A percentile compares a stretch with the other conserved stretches of the same genome.
Evolutionary conservation across 805 yeast genomes (phyloP).

Genomic region (Ogataea ramenticola): DNA sequence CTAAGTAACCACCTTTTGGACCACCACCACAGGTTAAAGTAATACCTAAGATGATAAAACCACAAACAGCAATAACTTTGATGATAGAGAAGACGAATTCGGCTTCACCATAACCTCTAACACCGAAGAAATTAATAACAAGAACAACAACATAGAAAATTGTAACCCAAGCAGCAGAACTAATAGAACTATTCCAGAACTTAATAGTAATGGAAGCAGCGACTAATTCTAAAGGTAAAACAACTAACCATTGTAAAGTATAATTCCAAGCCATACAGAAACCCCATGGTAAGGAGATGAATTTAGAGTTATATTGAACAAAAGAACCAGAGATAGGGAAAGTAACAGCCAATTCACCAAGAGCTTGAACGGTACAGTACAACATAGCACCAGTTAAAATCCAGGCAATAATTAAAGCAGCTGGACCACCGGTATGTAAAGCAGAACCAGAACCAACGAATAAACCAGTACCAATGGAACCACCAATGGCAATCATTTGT

Average conservation of each 20-base stretch:
- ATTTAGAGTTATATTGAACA: constrained; percentile 52
- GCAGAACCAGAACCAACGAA: constrained; percentile 69
- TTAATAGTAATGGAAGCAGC: constrained; percentile 46
- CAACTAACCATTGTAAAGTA: constrained; percentile 47
- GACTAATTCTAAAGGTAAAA: constrained; percentile 47
- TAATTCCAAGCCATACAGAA: constrained; percentile 58
- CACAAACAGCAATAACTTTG: constrained; percentile 51
- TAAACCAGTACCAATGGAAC: constrained; percentile 78
- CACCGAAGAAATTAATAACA: constrained; percentile 52
- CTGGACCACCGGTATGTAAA: constrained; percentile 66
- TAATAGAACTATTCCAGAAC: constrained; percentile 37
- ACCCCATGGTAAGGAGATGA: constrained; percentile 52
- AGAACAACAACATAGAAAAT: constrained; percentile 47
- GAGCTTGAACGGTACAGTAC: constrained; percentile 55
- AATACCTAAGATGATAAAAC: constrained; percentile 50
- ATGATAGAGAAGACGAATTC: constrained; percentile 50
- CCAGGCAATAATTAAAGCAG: constrained; percentile 56
- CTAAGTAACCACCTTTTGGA: constrained; percentile 47
- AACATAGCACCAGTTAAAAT: constrained; percentile 51
- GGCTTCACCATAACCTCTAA: constrained; percentile 63
- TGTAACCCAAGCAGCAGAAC: constrained; percentile 50
- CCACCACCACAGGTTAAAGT: constrained; percentile 60
- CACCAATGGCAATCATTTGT: constrained; percentile 79
- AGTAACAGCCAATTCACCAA: constrained; percentile 57
- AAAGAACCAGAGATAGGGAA: constrained; percentile 63